phyloP scores from a whole-genome alignment of 257 asterid species.

The Nicotiana paniculata region DNA sequence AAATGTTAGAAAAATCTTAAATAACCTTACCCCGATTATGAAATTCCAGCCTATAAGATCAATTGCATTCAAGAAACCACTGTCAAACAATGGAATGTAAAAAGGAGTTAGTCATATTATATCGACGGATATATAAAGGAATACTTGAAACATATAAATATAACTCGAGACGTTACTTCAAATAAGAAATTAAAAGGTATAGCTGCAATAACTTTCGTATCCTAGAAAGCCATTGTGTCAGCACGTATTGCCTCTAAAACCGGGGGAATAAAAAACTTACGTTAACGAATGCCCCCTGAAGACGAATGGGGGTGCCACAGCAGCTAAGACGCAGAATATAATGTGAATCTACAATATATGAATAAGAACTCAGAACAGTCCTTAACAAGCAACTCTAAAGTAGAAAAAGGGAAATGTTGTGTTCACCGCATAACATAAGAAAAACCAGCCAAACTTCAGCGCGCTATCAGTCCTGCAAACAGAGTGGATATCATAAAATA shows the following conservation, averaged over 20 bases:
- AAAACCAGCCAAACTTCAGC: conserved; percentile 77
- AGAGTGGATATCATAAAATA: background rate
- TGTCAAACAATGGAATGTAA: conserved; percentile 23
- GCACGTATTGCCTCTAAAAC: no score
- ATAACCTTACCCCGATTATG: conserved; percentile 33
- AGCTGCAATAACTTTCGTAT: background rate
- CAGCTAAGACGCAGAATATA: conserved; percentile 60
- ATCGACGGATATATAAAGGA: background rate
- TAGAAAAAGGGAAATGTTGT: background rate
- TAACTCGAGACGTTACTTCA: background rate
- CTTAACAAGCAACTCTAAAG: background rate
- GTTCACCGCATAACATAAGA: conserved; percentile 53
- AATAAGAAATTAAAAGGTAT: background rate
- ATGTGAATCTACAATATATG: conserved; percentile 49
- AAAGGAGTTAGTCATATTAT: background rate
- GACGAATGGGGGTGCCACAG: conserved; percentile 72
- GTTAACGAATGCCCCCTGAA: conserved; percentile 74
- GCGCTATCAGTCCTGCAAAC: conserved; percentile 73
- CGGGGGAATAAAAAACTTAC: conserved; percentile 29
- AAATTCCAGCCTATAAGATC: conserved; percentile 28
- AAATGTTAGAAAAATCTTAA: background rate
- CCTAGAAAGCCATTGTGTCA: background rate
- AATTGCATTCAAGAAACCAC: conserved; percentile 72
- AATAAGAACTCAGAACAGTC: background rate
- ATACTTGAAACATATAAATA: background rate